These are phyloP conservation scores for Alternaria brassicicola DNA, from an alignment of 2,329 filamentous ascomycete species.

Conservation along the genomic window DNA sequence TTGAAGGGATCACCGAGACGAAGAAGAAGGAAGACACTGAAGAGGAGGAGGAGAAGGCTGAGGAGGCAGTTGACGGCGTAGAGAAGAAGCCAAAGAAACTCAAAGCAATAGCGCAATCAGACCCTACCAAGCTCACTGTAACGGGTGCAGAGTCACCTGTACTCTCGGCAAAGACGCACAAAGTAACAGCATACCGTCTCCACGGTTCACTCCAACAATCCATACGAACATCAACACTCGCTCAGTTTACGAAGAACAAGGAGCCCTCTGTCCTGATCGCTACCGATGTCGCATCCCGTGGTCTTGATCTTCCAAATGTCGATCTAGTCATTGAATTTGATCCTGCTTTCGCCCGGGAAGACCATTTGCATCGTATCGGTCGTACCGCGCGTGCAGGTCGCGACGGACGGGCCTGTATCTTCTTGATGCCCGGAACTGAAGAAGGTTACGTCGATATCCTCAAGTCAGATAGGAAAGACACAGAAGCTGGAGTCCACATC, in stretches of 20 bases:
- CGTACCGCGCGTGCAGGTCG: conserved; percentile 92
- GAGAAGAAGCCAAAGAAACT: conserved; percentile 39
- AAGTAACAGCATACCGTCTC: conserved; percentile 81
- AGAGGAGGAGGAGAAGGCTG: conserved; percentile 25
- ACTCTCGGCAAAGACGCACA: conserved; percentile 76
- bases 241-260: conserved; percentile 74
- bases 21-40: conserved; percentile 29
- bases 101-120: conserved; percentile 50
- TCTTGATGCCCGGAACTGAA: conserved; percentile 88
- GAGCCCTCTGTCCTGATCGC: conserved; percentile 85
- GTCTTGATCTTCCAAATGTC: conserved; percentile 92
- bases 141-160: conserved; percentile 74
- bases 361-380: conserved; percentile 93
- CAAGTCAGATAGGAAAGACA: conserved; percentile 70
- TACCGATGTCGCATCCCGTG: conserved; percentile 93
- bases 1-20: conserved; percentile 37
- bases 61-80: conserved; percentile 20
- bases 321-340: conserved; percentile 97
- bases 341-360: conserved; percentile 88
- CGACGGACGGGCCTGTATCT: conserved; percentile 83
- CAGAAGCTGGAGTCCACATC: conserved; percentile 64
- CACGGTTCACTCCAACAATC: conserved; percentile 91
- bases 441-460: conserved; percentile 86
- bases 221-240: conserved; percentile 83
- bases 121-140: conserved; percentile 50